Evolutionary conservation across 2,329 filamentous ascomycete genomes (phyloP), one percentile per base, ranked within the genome.

Genomic region (Dryadomyces quercivorus): DNA sequence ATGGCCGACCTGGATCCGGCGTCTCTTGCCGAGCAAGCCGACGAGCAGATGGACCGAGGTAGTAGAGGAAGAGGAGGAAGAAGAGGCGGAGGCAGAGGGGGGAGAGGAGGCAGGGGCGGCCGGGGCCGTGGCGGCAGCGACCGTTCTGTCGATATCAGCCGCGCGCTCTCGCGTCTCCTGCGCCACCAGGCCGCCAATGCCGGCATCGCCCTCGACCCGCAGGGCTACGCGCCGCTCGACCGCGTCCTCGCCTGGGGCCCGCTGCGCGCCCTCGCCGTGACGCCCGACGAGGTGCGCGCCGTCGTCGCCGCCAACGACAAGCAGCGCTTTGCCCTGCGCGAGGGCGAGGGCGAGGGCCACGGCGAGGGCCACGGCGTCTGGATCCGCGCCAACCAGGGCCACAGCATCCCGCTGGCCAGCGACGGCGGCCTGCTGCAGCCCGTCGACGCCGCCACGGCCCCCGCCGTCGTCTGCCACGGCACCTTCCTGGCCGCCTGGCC

Each of bases 371-470:
- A 31, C 26, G 8, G 4, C 8, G 26, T 31, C 4, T 31, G 26
- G 36, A 96, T 98, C 70, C 89, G 93, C 63, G 93, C 93, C 31
- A 95, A 94, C 65, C 93, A 97, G 72, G 93, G 93, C 54, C 93
- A 97, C 73, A 89, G 82, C 62, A 87, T 98, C 65, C 55, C 43
- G 81, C 82, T 83, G 40, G 84, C 88, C 31, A 81, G 81, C n/a
- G 80, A 84, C 49, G 78, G 78, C 0, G 59, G 56, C 3, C 76
- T 94, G 2, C 78, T 95, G 3, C 77, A 75, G 20, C 82, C 84
- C 55, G 83, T 81, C 1, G 64, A 80, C 1, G 76, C 77, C 38
- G 69, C 66, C 7, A 80, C 80, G 58, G 62, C 91, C 1, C 88
- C 88, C 0, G 64, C 73, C 0, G 73, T 76, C 0, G 88, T 90